phyloP scores from a whole-genome alignment of 768 basidiomycete species.

The Hydnomerulius pinastri region DNA sequence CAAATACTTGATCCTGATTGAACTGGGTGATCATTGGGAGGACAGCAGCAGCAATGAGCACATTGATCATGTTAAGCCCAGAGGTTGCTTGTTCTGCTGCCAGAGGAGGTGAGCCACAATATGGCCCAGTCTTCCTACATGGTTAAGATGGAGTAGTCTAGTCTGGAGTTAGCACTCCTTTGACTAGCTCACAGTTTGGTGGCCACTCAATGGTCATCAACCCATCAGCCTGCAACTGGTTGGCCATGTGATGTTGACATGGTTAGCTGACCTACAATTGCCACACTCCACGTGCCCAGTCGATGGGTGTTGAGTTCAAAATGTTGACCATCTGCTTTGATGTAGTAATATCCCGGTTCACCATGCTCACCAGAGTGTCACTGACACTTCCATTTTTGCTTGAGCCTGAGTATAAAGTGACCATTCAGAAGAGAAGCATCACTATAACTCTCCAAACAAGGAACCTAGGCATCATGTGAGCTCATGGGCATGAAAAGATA shows the following conservation, averaged over 20 bases:
- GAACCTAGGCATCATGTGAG: not conserved
- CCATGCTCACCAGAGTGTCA: conserved; percentile 20
- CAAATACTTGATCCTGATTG: not conserved
- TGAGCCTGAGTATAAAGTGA: conserved; percentile 16
- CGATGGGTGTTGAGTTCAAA: not conserved
- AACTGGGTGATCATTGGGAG: not conserved
- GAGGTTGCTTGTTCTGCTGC: not conserved
- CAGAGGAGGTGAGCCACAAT: not conserved
- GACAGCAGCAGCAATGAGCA: not conserved
- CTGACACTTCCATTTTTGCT: conserved; percentile 17
- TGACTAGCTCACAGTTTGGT: not conserved
- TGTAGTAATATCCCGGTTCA: conserved; percentile 18
- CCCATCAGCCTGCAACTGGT: not conserved
- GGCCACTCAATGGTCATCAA: not conserved
- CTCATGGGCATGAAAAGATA: not conserved
- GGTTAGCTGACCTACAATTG: not conserved
- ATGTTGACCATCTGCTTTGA: conserved; percentile 5
- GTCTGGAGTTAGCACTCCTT: too few species aligned
- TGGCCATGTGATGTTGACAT: not conserved
- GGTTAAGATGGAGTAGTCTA: not conserved
- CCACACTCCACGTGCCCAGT: not conserved
- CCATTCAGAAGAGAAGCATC: conserved; percentile 2
- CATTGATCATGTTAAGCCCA: not conserved
- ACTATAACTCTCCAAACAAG: not conserved
- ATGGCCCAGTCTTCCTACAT: not conserved